These are phyloP conservation scores for Gastrolobium villosum DNA, from an alignment of 306 rosid species.

Conservation along the genomic window DNA sequence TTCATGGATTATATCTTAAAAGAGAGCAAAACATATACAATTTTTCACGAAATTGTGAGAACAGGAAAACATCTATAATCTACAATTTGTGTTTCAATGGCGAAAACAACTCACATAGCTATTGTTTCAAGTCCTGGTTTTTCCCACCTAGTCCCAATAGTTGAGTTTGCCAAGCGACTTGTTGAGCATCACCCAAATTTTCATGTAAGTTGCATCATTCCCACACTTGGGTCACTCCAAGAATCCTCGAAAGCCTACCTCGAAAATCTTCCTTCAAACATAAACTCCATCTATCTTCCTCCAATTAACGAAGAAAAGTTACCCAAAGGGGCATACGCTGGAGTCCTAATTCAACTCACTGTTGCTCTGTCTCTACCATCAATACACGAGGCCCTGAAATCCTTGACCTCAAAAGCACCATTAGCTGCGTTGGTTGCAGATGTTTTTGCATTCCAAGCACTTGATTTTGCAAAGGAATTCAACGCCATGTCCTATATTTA, in stretches of 20 bases:
- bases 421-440: slow-evolving; percentile 47
- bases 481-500: slow-evolving; percentile 46
- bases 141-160: slow-evolving; percentile 52
- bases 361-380: slow-evolving; percentile 47
- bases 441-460: slow-evolving; percentile 37
- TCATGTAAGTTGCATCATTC: slow-evolving; percentile 57
- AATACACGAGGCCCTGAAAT: slow-evolving; percentile 30
- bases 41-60: not conserved
- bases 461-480: slow-evolving; percentile 50
- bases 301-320: slow-evolving; percentile 42
- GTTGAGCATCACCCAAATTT: slow-evolving; percentile 43
- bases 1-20: too few species aligned
- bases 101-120: slow-evolving; percentile 42
- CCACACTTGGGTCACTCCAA: slow-evolving; percentile 49
- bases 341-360: slow-evolving; percentile 23
- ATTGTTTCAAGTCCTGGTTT: slow-evolving; percentile 54
- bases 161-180: slow-evolving; percentile 54
- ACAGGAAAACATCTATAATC: not conserved
- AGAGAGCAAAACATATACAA: not conserved
- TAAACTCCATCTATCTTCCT: slow-evolving; percentile 56
- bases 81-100: slow-evolving; percentile 20
- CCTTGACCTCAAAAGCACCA: slow-evolving; percentile 31
- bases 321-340: slow-evolving; percentile 38
- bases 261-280: slow-evolving; percentile 54
- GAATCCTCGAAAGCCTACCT: slow-evolving; percentile 51